Percentiles rank a stretch among this genome's conserved stretches.
phyloP scores from a whole-genome alignment of 257 asterid genomes.

The Linderniella brevidens region DNA sequence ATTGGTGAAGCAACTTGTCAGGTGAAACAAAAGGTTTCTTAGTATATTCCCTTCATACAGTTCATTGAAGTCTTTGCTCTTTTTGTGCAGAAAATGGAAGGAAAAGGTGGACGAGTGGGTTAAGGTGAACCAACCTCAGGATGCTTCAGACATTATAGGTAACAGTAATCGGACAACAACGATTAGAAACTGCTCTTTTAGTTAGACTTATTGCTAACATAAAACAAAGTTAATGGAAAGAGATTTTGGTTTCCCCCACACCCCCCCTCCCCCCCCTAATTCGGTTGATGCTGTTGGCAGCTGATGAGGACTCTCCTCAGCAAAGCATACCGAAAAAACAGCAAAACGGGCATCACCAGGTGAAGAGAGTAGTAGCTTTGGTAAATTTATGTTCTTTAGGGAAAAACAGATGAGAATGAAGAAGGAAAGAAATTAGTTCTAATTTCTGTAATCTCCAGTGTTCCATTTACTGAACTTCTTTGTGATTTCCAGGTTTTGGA shows the following conservation, averaged over 20 bases:
- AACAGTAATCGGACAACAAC: constrained; percentile 6
- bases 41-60: background rate
- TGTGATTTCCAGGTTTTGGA: constrained; percentile 47
- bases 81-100: constrained; percentile 69
- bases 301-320: constrained; percentile 96
- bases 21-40: constrained; percentile 17
- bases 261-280: too few relatives aligned
- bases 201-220: constrained; percentile 2
- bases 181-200: background rate
- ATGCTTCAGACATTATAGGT: constrained; percentile 45
- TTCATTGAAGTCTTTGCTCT: background rate
- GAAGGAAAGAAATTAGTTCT: background rate
- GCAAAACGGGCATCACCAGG: constrained; percentile 83
- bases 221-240: background rate
- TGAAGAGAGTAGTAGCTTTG: constrained; percentile 19
- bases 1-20: constrained; percentile 86
- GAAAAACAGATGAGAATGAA: background rate
- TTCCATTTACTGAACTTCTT: constrained; percentile 12
- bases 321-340: constrained; percentile 43
- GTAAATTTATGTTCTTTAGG: constrained; percentile 11
- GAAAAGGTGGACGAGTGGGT: constrained; percentile 93
- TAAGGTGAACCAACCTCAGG: constrained; percentile 52
- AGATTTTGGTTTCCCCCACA: constrained; percentile 9
- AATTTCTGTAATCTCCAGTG: constrained; percentile 4
- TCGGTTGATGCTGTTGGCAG: constrained; percentile 35